Base-by-base conservation (phyloP, 306 rosid genomes). In the Gleditsia sinensis region DNA sequence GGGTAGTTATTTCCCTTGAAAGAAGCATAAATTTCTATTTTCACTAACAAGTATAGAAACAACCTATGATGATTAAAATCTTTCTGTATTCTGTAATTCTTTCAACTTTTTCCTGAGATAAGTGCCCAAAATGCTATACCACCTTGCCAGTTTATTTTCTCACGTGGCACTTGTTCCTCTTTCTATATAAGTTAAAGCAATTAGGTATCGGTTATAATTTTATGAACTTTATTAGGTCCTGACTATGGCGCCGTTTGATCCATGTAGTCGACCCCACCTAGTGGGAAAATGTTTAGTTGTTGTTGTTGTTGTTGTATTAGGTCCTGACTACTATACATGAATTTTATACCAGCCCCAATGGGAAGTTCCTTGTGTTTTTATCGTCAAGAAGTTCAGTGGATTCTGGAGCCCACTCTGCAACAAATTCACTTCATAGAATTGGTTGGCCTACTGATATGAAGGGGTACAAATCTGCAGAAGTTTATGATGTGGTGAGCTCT, bases 351-450 rank as follows among this genome's bases (percentile, higher is more conserved):
- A 93, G 98, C 84, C 98, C 90, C 72, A 90, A 93, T 86, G 96
- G 96, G 69, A 88, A 88, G 37, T 81, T 74, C 77, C 96, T 93
- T 54, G 75, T 87, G 74, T 90, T 93, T 86, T 64, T 90, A 76
- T 90, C 96, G 27, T 88, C 95, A 83, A 86, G 77, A 79, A 79
- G 83, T 62, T 81, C 93, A 43, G 98, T 93, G 83, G 91, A 88
- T 70, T 86, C 96, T 65, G 98, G 98, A 46, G 95, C 93, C 32
- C 98, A n/a, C n/a, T n/a, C n/a, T n/a, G n/a, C n/a, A n/a, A n/a
- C n/a, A n/a, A n/a, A n/a, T n/a, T n/a, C n/a, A 50, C 91, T 93
- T 86, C 95, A 93, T 84, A 88, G 94, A 86, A 84, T 90, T 82
- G 88, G 84, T 75, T 93, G 98, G 98, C 82, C 92, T 9, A 67